phyloP scores from a whole-genome alignment of 306 rosid species.

The Vicia sativa region DNA sequence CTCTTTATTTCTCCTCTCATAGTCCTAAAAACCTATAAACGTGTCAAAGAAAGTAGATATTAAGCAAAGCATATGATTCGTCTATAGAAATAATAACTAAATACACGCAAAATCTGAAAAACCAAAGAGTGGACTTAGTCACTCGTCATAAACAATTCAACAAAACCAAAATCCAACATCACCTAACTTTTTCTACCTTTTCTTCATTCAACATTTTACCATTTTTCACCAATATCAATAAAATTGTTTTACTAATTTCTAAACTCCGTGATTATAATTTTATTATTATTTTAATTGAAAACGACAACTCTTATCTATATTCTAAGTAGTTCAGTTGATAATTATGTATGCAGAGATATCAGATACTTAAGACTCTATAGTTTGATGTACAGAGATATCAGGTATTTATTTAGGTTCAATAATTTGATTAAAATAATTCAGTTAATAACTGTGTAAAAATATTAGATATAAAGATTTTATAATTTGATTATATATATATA shows the following conservation, averaged over 20 bases:
- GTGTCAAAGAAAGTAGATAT: not conserved
- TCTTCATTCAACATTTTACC: conserved; percentile 14
- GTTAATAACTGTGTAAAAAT: too few species aligned
- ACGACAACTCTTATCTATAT: not conserved
- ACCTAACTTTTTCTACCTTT: not conserved
- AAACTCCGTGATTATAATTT: not conserved
- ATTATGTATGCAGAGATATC: too few species aligned
- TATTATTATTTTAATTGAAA: conserved; percentile 11
- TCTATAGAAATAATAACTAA: too few species aligned
- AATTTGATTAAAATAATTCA: too few species aligned
- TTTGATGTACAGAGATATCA: too few species aligned
- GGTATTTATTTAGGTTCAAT: too few species aligned
- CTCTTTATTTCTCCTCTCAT: too few species aligned
- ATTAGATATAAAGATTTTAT: too few species aligned
- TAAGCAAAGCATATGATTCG: conserved; percentile 9
- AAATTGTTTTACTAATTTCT: not conserved
- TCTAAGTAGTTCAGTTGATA: too few species aligned
- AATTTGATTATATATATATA: too few species aligned
- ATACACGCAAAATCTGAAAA: not conserved
- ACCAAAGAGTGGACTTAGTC: conserved; percentile 7
- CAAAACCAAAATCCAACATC: not conserved
- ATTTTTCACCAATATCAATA: conserved; percentile 16
- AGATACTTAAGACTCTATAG: too few species aligned
- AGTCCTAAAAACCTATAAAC: too few species aligned
- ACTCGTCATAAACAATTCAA: not conserved